Conservation (phyloP, 805 yeast genomes). For the Candida chauliodis region DNA sequence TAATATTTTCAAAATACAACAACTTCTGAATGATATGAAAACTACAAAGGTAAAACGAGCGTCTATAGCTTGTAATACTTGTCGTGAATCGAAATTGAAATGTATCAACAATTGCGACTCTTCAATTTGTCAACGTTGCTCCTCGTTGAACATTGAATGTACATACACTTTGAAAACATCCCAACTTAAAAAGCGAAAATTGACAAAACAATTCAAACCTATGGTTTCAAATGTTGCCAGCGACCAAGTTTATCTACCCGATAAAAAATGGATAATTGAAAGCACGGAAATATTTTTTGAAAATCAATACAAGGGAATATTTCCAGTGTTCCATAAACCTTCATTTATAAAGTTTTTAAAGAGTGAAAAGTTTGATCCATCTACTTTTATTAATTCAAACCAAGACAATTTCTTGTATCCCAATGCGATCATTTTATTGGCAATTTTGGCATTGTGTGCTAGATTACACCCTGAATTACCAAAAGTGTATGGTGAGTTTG, state of each 20-base stretch:
- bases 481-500: constrained; percentile 28
- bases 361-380: constrained; percentile 18
- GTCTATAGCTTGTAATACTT: constrained; percentile 10
- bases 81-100: constrained; percentile 9
- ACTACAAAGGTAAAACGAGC: constrained; percentile 6
- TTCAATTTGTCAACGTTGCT: constrained; percentile 17
- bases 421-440: constrained; percentile 30
- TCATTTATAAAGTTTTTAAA: constrained; percentile 17
- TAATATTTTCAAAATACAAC: background rate
- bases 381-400: constrained; percentile 16
- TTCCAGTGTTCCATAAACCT: constrained; percentile 23
- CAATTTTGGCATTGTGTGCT: constrained; percentile 33
- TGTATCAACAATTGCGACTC: constrained; percentile 10
- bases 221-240: background rate
- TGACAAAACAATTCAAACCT: constrained; percentile 9
- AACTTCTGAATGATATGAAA: constrained; percentile 1
- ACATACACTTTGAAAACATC: constrained; percentile 19
- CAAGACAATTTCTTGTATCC: constrained; percentile 15
- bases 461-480: constrained; percentile 30
- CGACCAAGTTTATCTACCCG: constrained; percentile 15
- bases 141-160: constrained; percentile 15
- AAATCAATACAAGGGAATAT: constrained; percentile 24
- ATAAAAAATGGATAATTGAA: constrained; percentile 15
- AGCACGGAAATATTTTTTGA: constrained; percentile 21
- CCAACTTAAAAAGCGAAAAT: constrained; percentile 16